phyloP scores from a whole-genome alignment of 1,284 basidiomycete genomes.

The Pseudozyma sp. region DNA sequence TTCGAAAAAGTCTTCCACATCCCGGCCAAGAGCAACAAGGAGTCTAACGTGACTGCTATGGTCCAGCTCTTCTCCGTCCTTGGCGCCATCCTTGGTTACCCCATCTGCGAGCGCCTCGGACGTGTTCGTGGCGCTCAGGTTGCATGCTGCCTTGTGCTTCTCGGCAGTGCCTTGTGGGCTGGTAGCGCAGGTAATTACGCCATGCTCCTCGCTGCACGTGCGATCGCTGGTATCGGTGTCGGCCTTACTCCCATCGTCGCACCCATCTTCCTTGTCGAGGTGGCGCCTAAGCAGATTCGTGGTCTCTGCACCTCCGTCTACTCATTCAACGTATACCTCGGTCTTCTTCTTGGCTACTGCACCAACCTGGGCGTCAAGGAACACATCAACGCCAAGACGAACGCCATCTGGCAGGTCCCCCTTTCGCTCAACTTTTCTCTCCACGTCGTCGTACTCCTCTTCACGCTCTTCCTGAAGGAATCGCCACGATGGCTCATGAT shows the following conservation, averaged over 20 bases:
- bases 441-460: constrained; percentile 68
- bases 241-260: constrained; percentile 42
- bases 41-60: constrained; percentile 50
- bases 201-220: constrained; percentile 36
- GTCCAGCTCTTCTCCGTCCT: constrained; percentile 48
- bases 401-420: constrained; percentile 38
- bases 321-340: constrained; percentile 40
- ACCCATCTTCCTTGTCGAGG: constrained; percentile 46
- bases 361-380: constrained; percentile 32
- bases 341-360: constrained; percentile 30
- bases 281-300: constrained; percentile 40
- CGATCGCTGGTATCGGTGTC: constrained; percentile 37
- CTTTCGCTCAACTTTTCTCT: constrained; percentile 41
- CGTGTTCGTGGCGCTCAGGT: constrained; percentile 44
- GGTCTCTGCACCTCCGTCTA: constrained; percentile 54
- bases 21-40: constrained; percentile 27
- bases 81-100: constrained; percentile 47
- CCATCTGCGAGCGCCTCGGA: constrained; percentile 35
- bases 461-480: constrained; percentile 73
- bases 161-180: constrained; percentile 39
- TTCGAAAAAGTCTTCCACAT: constrained; percentile 43
- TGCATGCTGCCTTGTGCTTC: constrained; percentile 32
- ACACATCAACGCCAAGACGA: constrained; percentile 24
- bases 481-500: constrained; percentile 87
- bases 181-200: constrained; percentile 32